Percentiles rank a stretch among this genome's conserved stretches.
Evolutionary conservation across 345 rosid species (phyloP).

Genomic region (Ceriops decandra): DNA sequence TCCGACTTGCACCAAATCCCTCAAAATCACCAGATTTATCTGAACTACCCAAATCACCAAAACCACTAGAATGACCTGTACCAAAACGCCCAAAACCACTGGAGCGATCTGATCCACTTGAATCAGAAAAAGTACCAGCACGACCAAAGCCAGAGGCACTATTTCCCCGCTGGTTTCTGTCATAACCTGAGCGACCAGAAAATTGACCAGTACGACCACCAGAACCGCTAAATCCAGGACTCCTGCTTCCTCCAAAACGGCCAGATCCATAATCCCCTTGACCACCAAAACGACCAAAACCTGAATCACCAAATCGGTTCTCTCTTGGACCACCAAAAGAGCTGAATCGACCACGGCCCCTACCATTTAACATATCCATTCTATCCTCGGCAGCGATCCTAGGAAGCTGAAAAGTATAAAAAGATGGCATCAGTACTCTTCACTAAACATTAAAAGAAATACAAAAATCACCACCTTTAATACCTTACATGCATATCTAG

Average conservation of each 20-base stretch:
- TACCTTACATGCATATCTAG: too few relatives aligned
- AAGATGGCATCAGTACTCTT: background rate
- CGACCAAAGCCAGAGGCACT: slow-evolving; percentile 38
- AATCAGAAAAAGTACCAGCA: slow-evolving; percentile 36
- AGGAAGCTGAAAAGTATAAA: slow-evolving; percentile 55
- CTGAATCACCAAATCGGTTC: slow-evolving; percentile 40
- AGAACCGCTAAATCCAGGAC: slow-evolving; percentile 17
- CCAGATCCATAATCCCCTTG: slow-evolving; percentile 35
- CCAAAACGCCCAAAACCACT: slow-evolving; percentile 45
- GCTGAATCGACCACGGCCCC: slow-evolving; percentile 36
- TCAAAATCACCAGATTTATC: slow-evolving; percentile 44
- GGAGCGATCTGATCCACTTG: slow-evolving; percentile 32
- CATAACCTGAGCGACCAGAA: slow-evolving; percentile 12
- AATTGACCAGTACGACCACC: slow-evolving; percentile 19
- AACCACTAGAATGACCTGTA: slow-evolving; percentile 21
- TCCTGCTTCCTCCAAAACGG: slow-evolving; percentile 32
- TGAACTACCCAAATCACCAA: slow-evolving; percentile 28
- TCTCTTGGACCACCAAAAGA: slow-evolving; percentile 47
- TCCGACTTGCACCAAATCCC: slow-evolving; percentile 29
- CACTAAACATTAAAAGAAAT: background rate
- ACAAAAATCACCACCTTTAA: background rate
- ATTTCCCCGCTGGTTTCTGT: slow-evolving; percentile 19
- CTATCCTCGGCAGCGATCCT: slow-evolving; percentile 54
- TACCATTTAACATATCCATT: slow-evolving; percentile 39
- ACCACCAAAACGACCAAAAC: slow-evolving; percentile 46